phyloP scores from a whole-genome alignment of 306 rosid genomes.

The Casuarina cunninghamiana region DNA sequence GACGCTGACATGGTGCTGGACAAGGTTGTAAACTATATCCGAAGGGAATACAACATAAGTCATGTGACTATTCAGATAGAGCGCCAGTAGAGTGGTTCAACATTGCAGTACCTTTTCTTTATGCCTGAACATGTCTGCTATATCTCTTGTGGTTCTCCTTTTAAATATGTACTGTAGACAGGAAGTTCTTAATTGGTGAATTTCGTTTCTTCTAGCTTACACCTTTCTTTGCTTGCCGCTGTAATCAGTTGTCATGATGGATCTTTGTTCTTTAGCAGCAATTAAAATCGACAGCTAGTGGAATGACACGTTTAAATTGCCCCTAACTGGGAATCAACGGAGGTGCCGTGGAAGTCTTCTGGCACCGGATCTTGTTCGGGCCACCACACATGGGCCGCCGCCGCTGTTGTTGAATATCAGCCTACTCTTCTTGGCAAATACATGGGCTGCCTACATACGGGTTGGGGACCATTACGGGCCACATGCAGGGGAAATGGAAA shows the following conservation, averaged over 20 bases:
- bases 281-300: neutral
- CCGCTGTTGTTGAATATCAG: no score
- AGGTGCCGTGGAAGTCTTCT: neutral
- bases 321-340: neutral
- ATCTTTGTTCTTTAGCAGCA: neutral
- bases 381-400: no score
- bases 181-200: neutral
- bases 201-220: neutral
- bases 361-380: no score
- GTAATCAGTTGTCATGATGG: neutral
- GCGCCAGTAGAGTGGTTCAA: conserved; percentile 38
- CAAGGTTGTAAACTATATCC: conserved; percentile 43
- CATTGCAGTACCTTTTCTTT: conserved; percentile 10
- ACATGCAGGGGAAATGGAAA: no score
- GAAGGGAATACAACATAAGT: conserved; percentile 46
- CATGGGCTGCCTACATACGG: no score
- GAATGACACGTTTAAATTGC: neutral
- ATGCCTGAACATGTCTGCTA: conserved; percentile 1
- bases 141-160: neutral
- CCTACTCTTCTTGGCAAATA: no score
- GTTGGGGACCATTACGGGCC: no score
- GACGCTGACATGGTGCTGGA: conserved; percentile 47
- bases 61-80: conserved; percentile 59
- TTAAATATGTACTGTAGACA: neutral
- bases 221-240: neutral